These are phyloP conservation scores for Claviceps lovelessii DNA, from an alignment of 2,329 filamentous ascomycete species.

Conservation along the genomic window DNA sequence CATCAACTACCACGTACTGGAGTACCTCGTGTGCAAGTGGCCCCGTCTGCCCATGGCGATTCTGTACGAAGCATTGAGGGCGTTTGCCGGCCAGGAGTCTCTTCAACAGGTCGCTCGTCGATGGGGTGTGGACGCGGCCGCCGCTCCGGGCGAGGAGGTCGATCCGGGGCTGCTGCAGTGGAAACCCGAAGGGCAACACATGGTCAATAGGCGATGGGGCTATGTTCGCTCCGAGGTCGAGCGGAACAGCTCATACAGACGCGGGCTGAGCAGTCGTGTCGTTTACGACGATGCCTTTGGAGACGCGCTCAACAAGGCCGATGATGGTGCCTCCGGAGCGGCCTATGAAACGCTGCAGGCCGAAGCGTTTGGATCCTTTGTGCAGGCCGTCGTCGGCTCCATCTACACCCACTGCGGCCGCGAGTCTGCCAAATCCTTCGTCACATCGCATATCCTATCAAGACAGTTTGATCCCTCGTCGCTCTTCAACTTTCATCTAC, in stretches of 20 bases:
- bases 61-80: slow-evolving; percentile 71
- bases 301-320: slow-evolving; percentile 30
- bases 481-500: slow-evolving; percentile 73
- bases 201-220: slow-evolving; percentile 34
- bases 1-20: slow-evolving; percentile 75
- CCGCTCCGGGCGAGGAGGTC: slow-evolving; percentile 75
- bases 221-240: slow-evolving; percentile 37
- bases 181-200: slow-evolving; percentile 32
- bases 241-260: slow-evolving; percentile 35
- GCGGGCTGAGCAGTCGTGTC: slow-evolving; percentile 61
- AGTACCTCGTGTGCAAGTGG: slow-evolving; percentile 77
- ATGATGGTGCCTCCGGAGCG: slow-evolving; percentile 9
- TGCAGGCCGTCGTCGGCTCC: slow-evolving; percentile 69
- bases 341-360: slow-evolving; percentile 47
- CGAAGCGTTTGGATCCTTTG: slow-evolving; percentile 57
- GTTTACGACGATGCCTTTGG: slow-evolving; percentile 79
- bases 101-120: slow-evolving; percentile 60
- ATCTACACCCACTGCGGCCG: slow-evolving; percentile 76
- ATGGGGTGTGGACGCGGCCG: slow-evolving; percentile 88
- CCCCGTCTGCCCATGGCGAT: slow-evolving; percentile 84
- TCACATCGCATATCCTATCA: slow-evolving; percentile 69
- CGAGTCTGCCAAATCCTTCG: slow-evolving; percentile 66
- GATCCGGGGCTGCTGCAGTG: slow-evolving; percentile 86
- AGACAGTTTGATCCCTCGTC: slow-evolving; percentile 60
- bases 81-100: slow-evolving; percentile 64